These are phyloP conservation scores for Pseudocercospora fijiensis DNA, from an alignment of 2,329 filamentous ascomycete species.

Conservation along the genomic window DNA sequence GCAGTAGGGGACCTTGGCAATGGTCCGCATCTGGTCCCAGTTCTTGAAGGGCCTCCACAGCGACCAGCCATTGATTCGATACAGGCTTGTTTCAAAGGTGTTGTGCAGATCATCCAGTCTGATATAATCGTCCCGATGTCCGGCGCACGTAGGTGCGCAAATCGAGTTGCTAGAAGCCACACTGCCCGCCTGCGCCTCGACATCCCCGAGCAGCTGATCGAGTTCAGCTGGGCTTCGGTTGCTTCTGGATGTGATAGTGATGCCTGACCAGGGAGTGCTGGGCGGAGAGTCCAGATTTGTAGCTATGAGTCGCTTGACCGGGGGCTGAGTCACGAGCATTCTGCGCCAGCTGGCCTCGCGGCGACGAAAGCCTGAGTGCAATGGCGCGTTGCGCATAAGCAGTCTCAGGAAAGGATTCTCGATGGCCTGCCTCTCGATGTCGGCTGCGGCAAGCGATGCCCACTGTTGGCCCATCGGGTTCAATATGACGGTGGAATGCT, in stretches of 20 bases:
- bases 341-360: conserved; percentile 1
- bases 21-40: neutral
- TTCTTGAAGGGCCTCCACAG: conserved; percentile 1
- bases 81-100: neutral
- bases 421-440: neutral
- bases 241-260: neutral
- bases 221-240: neutral
- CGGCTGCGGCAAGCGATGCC: neutral
- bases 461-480: neutral
- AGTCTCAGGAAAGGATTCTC: conserved; percentile 1
- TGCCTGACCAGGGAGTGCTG: neutral
- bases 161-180: neutral
- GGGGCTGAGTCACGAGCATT: neutral
- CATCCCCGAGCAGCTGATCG: neutral
- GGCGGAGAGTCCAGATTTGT: neutral
- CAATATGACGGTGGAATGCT: neutral
- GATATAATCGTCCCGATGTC: neutral
- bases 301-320: neutral
- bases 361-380: neutral
- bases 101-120: neutral
- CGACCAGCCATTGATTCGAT: neutral
- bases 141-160: neutral
- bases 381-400: neutral
- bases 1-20: neutral
- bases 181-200: neutral